Base-by-base conservation (phyloP, 164 flowering plant species). In the Santalum album region DNA sequence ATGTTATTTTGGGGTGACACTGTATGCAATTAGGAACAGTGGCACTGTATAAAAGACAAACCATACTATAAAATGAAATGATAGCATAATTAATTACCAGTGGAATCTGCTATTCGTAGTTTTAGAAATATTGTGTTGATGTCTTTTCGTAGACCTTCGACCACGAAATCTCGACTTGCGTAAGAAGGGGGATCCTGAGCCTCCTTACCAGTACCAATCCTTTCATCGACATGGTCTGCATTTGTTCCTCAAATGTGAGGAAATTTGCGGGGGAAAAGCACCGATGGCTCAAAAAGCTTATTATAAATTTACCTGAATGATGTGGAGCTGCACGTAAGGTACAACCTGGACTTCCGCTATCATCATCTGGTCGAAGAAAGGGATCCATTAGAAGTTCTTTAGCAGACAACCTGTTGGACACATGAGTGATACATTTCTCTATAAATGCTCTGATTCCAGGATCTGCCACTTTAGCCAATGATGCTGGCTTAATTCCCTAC, bases 401-500 rank as follows among this genome's bases (percentile, higher is more conserved):
- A 14, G 97, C 97, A 64, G 96, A 20, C 59, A 82, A 67, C 52
- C 99, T 77, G 18, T 78, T 75, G 50, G 95, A 76, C 34, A 67
- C 92, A 26, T 78, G 64, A 25, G 95, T 81, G 54, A 87, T 87
- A 51, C 97, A 94, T 74, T 90, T 94, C 65, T 85, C 97, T 54
- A 94, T 87, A 65, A 94, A 94, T 49, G 51, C 63, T 66, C 62
- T 79, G 26, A 90, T 84, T 49, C 51, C 68, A 58, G 72, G 78
- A 75, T 90, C 89, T 22, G 63, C 75, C 58, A 94, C 99, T 71
- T 84, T 94, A 51, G 67, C 83, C 65, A 94, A 63, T n/a, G 99
- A 83, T 23, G 90, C 90, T 21, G 99, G 99, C 63, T 83, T 94
- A 47, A 81, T 68, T 67, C 99, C 99, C 97, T 94, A 52, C n/a